Percentiles rank a stretch among this genome's conserved stretches.
Evolutionary conservation across 129 eudicot species (phyloP).

Genomic region (Flaveria linearis): DNA sequence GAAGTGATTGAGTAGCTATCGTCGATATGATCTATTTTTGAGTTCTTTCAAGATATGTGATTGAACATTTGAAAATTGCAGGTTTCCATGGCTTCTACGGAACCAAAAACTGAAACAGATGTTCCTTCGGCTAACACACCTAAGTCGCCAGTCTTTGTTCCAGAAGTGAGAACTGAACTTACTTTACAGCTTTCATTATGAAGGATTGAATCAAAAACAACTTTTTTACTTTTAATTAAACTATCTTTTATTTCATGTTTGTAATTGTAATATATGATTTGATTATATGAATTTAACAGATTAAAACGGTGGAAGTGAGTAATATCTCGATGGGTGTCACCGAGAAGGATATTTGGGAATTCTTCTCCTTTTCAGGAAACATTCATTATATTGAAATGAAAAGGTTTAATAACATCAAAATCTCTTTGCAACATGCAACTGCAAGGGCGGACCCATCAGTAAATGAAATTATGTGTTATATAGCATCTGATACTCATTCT

Average conservation of each 20-base stretch:
- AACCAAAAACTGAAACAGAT: conserved; percentile 38
- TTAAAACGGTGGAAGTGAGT: conserved; percentile 53
- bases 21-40: background rate
- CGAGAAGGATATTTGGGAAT: conserved; percentile 52
- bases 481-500: background rate
- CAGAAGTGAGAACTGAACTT: conserved; percentile 47
- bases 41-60: conserved; percentile 12
- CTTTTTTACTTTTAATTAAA: background rate
- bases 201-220: background rate
- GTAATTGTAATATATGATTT: background rate
- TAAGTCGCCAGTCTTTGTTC: conserved; percentile 39
- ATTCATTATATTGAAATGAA: conserved; percentile 59
- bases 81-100: conserved; percentile 35
- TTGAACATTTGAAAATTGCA: conserved; percentile 27
- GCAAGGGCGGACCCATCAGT: background rate
- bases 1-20: background rate
- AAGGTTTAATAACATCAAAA: conserved; percentile 2
- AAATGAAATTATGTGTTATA: background rate
- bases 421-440: background rate
- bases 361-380: conserved; percentile 59
- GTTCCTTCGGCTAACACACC: conserved; percentile 27
- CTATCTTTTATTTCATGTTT: background rate
- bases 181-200: background rate
- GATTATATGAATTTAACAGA: conserved; percentile 38
- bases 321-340: conserved; percentile 42